Evolutionary conservation across 2,329 filamentous ascomycete species (phyloP), one percentile per base, ranked within the genome.

Genomic region (Paraphoma chrysanthemicola): DNA sequence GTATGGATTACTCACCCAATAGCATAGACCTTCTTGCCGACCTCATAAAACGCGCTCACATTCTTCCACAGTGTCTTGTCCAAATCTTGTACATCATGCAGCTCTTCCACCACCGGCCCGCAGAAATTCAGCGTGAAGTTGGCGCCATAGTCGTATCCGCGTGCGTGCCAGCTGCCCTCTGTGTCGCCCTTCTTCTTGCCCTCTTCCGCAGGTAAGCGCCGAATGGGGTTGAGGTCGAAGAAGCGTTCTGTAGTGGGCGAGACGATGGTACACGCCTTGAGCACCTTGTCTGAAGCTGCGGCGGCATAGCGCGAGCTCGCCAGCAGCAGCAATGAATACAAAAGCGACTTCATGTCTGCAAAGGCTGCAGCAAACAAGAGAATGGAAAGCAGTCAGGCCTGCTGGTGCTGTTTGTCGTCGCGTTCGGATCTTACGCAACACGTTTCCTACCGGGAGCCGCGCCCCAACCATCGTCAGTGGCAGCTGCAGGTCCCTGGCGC

Each of bases 81-180:
- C 41, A 93, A 75, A n/a, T 88, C 90, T 10, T 85, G 83, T 9
- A 90, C 85, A 59, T 86, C 81, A 43, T 83, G 79, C 17, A 90
- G 80, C 14, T 85, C 80, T 65, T 90, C 86, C 14, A 93, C 84
- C n/a, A 93, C 89, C 1, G 90, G 82, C 36, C 84, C 88, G 79
- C 91, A 95, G 66, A 95, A 88, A 78, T 95, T 95, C 68, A 94
- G 73, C 1, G 91, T 94, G 70, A 95, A 95, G 79, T 94, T 94
- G 62, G 87, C 86, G 60, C 86, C 87, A 66, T 93, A 91, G 77
- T 94, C 91, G 74, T 88, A 90, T 33, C 91, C 91, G 56, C 85
- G 85, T 7, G 89, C 87, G 61, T 86, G 83, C 80, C 84, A 85
- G 70, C 82, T 88, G 57, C 85, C 81, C 52, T 82, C 82, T 41